Evolutionary conservation across 2,329 filamentous ascomycete genomes (phyloP), one percentile per base, ranked within the genome.

Genomic region (Didymella pomorum): DNA sequence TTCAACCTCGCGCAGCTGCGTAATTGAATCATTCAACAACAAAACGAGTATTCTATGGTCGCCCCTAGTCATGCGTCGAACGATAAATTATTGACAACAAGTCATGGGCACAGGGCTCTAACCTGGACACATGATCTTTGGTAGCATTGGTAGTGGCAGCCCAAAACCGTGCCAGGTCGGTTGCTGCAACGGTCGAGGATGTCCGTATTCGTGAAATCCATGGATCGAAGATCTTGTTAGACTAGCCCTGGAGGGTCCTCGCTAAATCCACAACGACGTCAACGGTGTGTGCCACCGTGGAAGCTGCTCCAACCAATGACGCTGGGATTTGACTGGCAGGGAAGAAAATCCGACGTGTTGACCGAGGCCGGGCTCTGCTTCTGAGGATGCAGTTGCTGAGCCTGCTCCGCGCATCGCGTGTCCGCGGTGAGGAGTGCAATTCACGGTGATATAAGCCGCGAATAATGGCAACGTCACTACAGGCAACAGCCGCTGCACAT

Each of bases 11-110:
- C 43, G 14, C 3, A n/a, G n/a, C n/a, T 28, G n/a, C n/a, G 11
- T 39, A 20, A 41, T 46, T 53, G 42, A 35, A 10, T 46, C 23
- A 20, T 18, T 29, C 43, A 47, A 31, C 44, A 28, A 20, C 14
- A 43, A 43, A 54, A 58, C 49, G 54, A 56, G 18, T 18, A 28
- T 20, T 20, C 44, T 59, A 62, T 57, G 61, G 4, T n/a, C 11
- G 44, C 18, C 43, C 60, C 29, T 52, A 35, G 43, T 31, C 33
- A 18, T 33, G 31, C 31, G 16, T 43, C 23, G 18, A 44, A 21
- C 10, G 21, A 52, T 28, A 16, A n/a, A n/a, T n/a, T 2, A n/a
- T 29, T 12, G 31, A 23, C 14, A 18, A 20, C 42, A 53, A 37
- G 23, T 42, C 33, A 47, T 41, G 33, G 43, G 14, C 12, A 26